Evolutionary conservation across 176 grass and related monocot genomes (phyloP), one percentile per base, ranked within the genome.

Genomic region (Melocanna baccifera): DNA sequence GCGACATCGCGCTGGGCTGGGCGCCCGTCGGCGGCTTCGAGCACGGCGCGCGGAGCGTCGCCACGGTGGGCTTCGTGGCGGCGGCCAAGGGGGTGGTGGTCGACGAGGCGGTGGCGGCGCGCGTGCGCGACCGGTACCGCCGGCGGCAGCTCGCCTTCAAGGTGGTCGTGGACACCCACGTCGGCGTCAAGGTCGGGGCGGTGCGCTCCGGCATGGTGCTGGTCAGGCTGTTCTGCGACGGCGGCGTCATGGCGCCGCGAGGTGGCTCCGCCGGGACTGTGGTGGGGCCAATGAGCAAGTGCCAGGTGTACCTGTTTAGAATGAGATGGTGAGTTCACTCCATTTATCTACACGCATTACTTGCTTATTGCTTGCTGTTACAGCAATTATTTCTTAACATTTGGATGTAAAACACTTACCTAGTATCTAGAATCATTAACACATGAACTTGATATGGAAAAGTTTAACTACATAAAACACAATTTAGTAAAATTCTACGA

Each of bases 281-380:
- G 7, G 53, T 53, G 12, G 78, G 61, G 56, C 61, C 72, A 29
- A 93, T 91, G 83, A 89, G 81, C 79, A 92, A 84, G 56, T 98
- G 96, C 51, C 92, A 90, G 69, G 67, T 92, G 71, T 91, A 88
- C 89, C 81, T 94, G 46, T 69, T 98, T 56, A 95, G 84, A 92
- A 52, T 91, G 65, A 75, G 77, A 97, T 97, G 94, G 94, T 97
- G 50, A 87, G 85, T 84, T 79, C 48, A 11, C 18, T 70, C 32
- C 42, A 12, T 76, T 71, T 26, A 9, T 75, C 9, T 67, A 73
- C 41, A 8, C 55, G 18, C 68, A 61, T 62, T 62, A 65, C 20
- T 57, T 81, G 79, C 65, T 68, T 42, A 2, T 42, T 50, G 0
- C n/a, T 82, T 77, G 61, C 18, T 76, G 2, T 7, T 67, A 11